Evolutionary conservation across 108 stramenopile species (phyloP).

Genomic region (Pseudonitzschia delicatissima): DNA sequence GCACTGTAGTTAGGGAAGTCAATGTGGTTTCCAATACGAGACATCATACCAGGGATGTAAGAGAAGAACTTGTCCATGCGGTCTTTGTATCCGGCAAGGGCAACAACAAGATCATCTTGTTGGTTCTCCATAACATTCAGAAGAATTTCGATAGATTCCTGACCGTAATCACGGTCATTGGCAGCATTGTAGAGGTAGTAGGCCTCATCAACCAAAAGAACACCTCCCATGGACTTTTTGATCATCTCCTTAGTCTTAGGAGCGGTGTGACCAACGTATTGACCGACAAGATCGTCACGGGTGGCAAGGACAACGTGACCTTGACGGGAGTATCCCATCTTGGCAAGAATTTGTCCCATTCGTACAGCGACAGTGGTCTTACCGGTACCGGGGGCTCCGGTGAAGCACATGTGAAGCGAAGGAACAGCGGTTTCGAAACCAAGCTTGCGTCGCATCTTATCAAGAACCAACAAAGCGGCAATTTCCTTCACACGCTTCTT

Average conservation of each 20-base stretch:
- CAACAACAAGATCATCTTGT: conserved; percentile 96
- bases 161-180: conserved; percentile 98
- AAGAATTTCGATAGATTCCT: conserved; percentile 98
- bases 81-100: conserved; percentile 98
- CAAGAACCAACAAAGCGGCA: conserved; percentile 94
- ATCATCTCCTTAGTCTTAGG: conserved; percentile 99
- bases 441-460: conserved; percentile 98
- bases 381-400: conserved; percentile 97
- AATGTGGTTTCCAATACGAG: conserved; percentile 98
- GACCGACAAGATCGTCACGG: conserved; percentile 96
- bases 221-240: conserved; percentile 96
- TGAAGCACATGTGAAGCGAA: conserved; percentile 98
- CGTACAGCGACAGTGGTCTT: conserved; percentile 98
- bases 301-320: conserved; percentile 98
- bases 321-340: conserved; percentile 96
- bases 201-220: conserved; percentile 98
- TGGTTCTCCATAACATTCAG: conserved; percentile 98
- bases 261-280: conserved; percentile 98
- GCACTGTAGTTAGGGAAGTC: conserved; percentile 97
- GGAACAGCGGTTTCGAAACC: conserved; percentile 96
- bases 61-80: conserved; percentile 99
- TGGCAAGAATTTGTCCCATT: conserved; percentile 97
- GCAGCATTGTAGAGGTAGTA: conserved; percentile 99
- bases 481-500: conserved; percentile 96
- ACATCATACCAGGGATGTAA: conserved; percentile 98